Evolutionary conservation across 441 rosid genomes (phyloP).

Genomic region (Arabidopsis lyrata): DNA sequence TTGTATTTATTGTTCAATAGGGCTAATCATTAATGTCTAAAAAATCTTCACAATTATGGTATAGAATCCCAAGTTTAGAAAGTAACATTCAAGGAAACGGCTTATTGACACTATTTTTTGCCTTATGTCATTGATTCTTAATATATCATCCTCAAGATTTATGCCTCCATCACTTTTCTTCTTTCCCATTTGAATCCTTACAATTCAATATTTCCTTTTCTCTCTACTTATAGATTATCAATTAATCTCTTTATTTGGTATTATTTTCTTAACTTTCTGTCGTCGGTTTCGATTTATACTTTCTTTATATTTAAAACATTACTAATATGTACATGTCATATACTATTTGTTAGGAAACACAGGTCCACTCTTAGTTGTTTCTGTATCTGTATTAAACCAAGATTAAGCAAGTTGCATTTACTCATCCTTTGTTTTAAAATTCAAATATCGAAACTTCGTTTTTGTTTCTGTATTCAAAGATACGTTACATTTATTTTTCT

Average conservation of each 20-base stretch:
- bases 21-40: conserved; percentile 37
- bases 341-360: conserved; percentile 28
- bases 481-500: conserved; percentile 33
- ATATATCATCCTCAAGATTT: conserved; percentile 30
- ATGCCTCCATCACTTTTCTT: conserved; percentile 35
- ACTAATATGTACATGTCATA: conserved; percentile 24
- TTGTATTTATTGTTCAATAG: conserved; percentile 39
- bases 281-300: conserved; percentile 44
- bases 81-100: conserved; percentile 42
- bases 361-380: conserved; percentile 29
- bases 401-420: conserved; percentile 48
- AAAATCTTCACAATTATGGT: conserved; percentile 41
- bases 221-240: conserved; percentile 29
- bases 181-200: conserved; percentile 28
- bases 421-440: conserved; percentile 33
- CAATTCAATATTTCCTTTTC: conserved; percentile 28
- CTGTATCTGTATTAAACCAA: conserved; percentile 30
- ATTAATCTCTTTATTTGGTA: conserved; percentile 42
- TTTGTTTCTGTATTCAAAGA: conserved; percentile 26
- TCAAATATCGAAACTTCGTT: conserved; percentile 34
- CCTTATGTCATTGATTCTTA: conserved; percentile 42
- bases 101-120: conserved; percentile 34
- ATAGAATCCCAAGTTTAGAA: conserved; percentile 40
- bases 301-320: conserved; percentile 32
- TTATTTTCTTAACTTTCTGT: conserved; percentile 31